Base-by-base conservation (phyloP, 2,329 filamentous ascomycete species). In the Cordyceps farinosa region DNA sequence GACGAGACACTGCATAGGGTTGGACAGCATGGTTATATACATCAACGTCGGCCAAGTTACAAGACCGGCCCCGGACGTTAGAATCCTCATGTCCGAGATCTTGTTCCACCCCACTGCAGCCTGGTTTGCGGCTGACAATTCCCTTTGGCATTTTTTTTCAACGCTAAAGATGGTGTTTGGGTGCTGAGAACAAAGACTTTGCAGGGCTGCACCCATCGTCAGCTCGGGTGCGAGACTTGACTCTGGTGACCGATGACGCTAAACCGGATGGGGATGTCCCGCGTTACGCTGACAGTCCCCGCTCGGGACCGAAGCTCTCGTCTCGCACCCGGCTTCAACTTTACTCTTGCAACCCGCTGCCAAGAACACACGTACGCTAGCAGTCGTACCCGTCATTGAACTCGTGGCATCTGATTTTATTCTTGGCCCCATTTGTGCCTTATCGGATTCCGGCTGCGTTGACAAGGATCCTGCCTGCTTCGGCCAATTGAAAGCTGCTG, bases 251-350 rank as follows among this genome's bases (percentile, higher is more conserved):
- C 40, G 53, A 61, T n/a, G 30, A 6, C 61, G 65, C 70, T 70
- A 71, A 60, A 17, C 70, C 55, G 15, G 13, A 27, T 61, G 52
- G 45, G 64, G 60, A 44, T 1, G 9, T 3, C 2, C 44, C 1
- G 34, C 8, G 42, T 11, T 50, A 11, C 3, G 30, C n/a, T 34
- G 40, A 32, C 27, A 5, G 13, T 44, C 56, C 45, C 58, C 56
- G 61, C 45, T 69, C 68, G 68, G 68, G 68, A 66, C 68, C 68
- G 68, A 70, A 52, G 36, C 15, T 44, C 17, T 27, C 22, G n/a
- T 32, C n/a, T 63, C 61, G 36, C 34, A 44, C 54, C 61, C 61
- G 61, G 44, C 52, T 40, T 57, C 53, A 56, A n/a, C 8, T 54
- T 54, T 5, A 29, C 48, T 61, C 32, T 27, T 53, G 30, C 48